Evolutionary conservation across 2,329 filamentous ascomycete genomes (phyloP), one percentile per base, ranked within the genome.

Genomic region (Nemania abortiva): DNA sequence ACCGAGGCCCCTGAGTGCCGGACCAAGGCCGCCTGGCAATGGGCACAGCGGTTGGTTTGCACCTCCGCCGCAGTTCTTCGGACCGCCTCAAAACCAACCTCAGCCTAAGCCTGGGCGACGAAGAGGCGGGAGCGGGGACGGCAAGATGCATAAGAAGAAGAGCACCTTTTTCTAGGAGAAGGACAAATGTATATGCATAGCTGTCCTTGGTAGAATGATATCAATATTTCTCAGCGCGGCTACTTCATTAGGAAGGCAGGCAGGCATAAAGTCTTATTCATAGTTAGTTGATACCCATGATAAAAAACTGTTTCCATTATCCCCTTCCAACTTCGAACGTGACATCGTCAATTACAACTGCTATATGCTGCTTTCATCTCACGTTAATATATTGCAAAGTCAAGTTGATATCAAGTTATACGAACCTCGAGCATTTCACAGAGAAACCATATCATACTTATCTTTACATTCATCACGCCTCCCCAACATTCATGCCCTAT

Each of bases 1-100:
- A 0, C 79, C 81, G 0, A 77, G 86, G n/a, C 86, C 86, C 0
- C 74, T 81, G 45, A 88, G 86, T 69, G 83, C 82, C 11, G 85
- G 83, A 0, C 84, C 85, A 5, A 63, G 68, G 13, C 76, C 76
- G 11, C 31, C 72, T 53, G 67, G 57, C 2, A 66, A 68, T 22
- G 73, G 74, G 0, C 72, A 76, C 27, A 74, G 76, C 45, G 73
- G 73, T 63, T 79, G 80, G 77, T 81, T 78, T 63, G 70, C 10
- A 31, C 73, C 73, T 53, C 68, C 57, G 50, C 73, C 74, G 34
- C 75, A 74, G 52, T 72, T 70, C 61, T 65, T 65, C 29, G 63
- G 61, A 69, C 74, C 57, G 66, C 59, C 83, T 80, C 72, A 86
- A 80, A 72, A 83, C 80, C 57, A 86, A 29, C 54, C 83, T 80